Conservation (phyloP, 2,329 filamentous ascomycete species). For the Colletotrichum sp. region DNA sequence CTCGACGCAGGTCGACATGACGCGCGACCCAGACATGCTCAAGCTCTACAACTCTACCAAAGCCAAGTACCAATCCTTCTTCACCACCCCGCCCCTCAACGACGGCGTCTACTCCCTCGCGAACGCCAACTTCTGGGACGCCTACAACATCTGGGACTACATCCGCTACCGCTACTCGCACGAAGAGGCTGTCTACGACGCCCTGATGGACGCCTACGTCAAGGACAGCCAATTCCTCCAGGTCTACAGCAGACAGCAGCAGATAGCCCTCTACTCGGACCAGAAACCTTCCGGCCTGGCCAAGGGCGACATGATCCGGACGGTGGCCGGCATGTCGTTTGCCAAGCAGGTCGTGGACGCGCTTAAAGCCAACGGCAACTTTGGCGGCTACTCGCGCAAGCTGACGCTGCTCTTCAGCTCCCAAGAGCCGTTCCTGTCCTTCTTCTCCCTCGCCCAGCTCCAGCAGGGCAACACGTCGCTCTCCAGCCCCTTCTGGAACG, state of each 20-base stretch:
- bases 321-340: constrained; percentile 59
- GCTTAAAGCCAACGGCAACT: constrained; percentile 46
- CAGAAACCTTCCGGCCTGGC: constrained; percentile 60
- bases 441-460: constrained; percentile 56
- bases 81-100: constrained; percentile 37
- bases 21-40: constrained; percentile 26
- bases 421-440: constrained; percentile 59
- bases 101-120: constrained; percentile 36
- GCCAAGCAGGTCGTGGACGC: constrained; percentile 47
- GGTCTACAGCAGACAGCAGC: constrained; percentile 69
- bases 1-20: constrained; percentile 31
- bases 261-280: constrained; percentile 61
- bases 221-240: constrained; percentile 57
- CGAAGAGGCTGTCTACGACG: constrained; percentile 45
- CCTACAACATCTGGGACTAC: constrained; percentile 60
- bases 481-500: constrained; percentile 33
- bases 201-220: constrained; percentile 37
- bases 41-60: constrained; percentile 31
- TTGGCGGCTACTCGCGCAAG: constrained; percentile 44
- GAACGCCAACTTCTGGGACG: constrained; percentile 50
- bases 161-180: constrained; percentile 59
- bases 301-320: constrained; percentile 46
- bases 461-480: constrained; percentile 56
- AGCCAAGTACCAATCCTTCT: constrained; percentile 50
- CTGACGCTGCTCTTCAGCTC: constrained; percentile 60